A percentile compares a stretch with the other conserved stretches of the same genome.
phyloP scores from a whole-genome alignment of 352 stramenopile genomes.

The Phytopythium sindhum region DNA sequence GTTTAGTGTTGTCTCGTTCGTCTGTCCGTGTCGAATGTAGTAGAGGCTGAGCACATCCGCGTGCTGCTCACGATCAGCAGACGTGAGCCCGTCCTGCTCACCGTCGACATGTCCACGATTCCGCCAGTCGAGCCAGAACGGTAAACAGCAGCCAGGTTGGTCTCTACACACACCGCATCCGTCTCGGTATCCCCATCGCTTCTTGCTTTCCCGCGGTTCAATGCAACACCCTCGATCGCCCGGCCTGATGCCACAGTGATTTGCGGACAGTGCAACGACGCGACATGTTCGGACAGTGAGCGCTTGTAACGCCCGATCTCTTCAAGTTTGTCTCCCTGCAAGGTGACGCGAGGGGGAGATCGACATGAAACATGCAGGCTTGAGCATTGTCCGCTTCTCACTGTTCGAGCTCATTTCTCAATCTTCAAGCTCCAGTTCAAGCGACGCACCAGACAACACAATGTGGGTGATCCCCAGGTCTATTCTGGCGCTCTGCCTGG shows the following conservation, averaged over 20 bases:
- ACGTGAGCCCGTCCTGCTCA: too few relatives aligned
- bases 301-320: too few relatives aligned
- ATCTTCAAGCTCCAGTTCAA: neutral
- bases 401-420: neutral
- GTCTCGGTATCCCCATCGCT: neutral
- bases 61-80: too few relatives aligned
- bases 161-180: too few relatives aligned
- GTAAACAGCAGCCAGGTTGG: too few relatives aligned
- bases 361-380: neutral
- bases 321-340: neutral
- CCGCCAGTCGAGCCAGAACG: too few relatives aligned
- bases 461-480: neutral
- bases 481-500: neutral
- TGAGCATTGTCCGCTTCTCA: neutral
- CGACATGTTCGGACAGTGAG: too few relatives aligned
- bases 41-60: too few relatives aligned
- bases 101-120: too few relatives aligned
- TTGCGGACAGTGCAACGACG: neutral
- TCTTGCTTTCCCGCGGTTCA: slow-evolving; percentile 1
- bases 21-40: too few relatives aligned
- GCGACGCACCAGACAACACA: neutral
- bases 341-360: neutral
- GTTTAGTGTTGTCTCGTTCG: too few relatives aligned
- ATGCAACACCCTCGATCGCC: neutral
- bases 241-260: neutral